These are phyloP conservation scores for Panaeolus papilionaceus DNA, from an alignment of 768 basidiomycete genomes.

Conservation along the genomic window DNA sequence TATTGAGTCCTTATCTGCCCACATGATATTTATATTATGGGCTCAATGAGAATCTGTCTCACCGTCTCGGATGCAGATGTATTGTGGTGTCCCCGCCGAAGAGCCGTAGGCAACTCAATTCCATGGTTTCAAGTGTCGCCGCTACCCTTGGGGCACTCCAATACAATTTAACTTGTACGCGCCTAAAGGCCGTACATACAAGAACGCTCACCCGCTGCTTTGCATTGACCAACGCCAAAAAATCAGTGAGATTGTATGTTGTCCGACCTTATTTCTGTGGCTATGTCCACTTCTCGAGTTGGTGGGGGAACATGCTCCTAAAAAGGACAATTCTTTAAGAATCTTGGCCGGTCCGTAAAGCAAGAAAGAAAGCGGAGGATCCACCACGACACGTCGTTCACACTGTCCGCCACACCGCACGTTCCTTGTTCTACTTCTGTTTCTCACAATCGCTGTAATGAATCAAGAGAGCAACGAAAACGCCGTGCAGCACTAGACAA, in stretches of 20 bases:
- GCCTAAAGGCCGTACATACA: neutral
- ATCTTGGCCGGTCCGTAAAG: neutral
- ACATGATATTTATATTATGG: constrained; percentile 11
- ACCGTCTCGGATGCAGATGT: constrained; percentile 7
- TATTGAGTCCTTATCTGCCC: constrained; percentile 11
- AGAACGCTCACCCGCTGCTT: too few relatives aligned
- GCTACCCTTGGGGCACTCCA: neutral
- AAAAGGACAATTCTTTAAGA: neutral
- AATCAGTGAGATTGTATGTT: neutral
- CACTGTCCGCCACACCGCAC: constrained; percentile 13
- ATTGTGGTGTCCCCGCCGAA: constrained; percentile 3
- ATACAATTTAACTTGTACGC: neutral
- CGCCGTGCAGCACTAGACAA: constrained; percentile 1
- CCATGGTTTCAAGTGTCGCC: neutral
- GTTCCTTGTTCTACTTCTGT: constrained; percentile 11
- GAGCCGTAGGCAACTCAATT: constrained; percentile 5
- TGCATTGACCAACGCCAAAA: neutral
- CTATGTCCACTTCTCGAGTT: neutral
- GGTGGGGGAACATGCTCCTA: neutral
- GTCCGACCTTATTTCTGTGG: neutral
- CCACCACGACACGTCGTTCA: constrained; percentile 6
- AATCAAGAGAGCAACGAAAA: constrained; percentile 10
- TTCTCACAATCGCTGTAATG: neutral
- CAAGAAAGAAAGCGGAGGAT: constrained; percentile 12
- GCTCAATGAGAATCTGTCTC: constrained; percentile 3